Evolutionary conservation across 1,284 basidiomycete species (phyloP).

Genomic region (Cutaneotrichosporon sp.): DNA sequence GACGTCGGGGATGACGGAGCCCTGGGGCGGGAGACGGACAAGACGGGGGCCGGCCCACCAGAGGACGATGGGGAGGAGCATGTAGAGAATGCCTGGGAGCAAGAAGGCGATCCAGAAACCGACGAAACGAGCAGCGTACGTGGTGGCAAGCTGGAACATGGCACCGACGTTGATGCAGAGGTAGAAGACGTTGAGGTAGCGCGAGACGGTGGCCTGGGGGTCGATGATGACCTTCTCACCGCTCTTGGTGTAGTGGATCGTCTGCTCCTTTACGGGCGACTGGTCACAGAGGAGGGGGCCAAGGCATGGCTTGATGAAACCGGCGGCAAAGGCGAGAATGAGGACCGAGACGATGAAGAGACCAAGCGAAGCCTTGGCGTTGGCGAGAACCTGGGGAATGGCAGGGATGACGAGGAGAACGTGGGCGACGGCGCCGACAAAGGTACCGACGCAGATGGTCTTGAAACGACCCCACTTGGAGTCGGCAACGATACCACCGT

Average conservation of each 20-base stretch:
- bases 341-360: slow-evolving; percentile 46
- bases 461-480: slow-evolving; percentile 65
- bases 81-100: slow-evolving; percentile 51
- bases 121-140: slow-evolving; percentile 43
- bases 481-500: slow-evolving; percentile 56
- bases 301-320: slow-evolving; percentile 48
- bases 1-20: slow-evolving; percentile 51
- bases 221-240: slow-evolving; percentile 48
- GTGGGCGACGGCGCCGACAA: slow-evolving; percentile 40
- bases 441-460: slow-evolving; percentile 55
- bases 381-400: slow-evolving; percentile 40
- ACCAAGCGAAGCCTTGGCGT: slow-evolving; percentile 14
- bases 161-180: slow-evolving; percentile 46
- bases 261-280: slow-evolving; percentile 41
- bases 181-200: slow-evolving; percentile 44
- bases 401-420: slow-evolving; percentile 41
- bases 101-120: slow-evolving; percentile 51
- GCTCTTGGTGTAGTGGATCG: slow-evolving; percentile 27
- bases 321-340: slow-evolving; percentile 44
- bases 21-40: slow-evolving; percentile 48
- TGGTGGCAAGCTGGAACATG: slow-evolving; percentile 42
- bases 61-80: slow-evolving; percentile 42
- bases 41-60: slow-evolving; percentile 13
- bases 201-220: slow-evolving; percentile 39
- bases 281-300: slow-evolving; percentile 48